Evolutionary conservation across 1,284 basidiomycete genomes (phyloP).

Genomic region (Marasmius sp.): DNA sequence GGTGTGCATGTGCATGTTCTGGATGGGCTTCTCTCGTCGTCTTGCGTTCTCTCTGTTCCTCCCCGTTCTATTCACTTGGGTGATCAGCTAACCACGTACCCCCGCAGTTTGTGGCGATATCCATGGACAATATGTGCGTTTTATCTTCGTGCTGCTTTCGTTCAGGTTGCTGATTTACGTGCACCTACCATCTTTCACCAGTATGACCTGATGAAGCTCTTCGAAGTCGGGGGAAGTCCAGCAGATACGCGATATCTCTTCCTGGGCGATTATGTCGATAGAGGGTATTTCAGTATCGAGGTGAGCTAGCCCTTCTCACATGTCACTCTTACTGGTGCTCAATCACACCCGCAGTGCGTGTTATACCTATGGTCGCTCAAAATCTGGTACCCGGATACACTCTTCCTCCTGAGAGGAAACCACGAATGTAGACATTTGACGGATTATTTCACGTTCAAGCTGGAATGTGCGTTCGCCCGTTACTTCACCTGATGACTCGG

Average conservation of each 20-base stretch:
- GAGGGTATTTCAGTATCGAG: conserved; percentile 92
- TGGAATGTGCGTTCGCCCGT: conserved; percentile 69
- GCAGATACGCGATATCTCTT: conserved; percentile 93
- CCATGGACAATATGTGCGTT: conserved; percentile 89
- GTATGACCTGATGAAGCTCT: conserved; percentile 95
- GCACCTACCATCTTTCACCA: conserved; percentile 27
- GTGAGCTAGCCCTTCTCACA: conserved; percentile 36
- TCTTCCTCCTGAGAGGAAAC: conserved; percentile 89
- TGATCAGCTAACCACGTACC: not conserved
- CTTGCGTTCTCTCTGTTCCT: not conserved
- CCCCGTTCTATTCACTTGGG: not conserved
- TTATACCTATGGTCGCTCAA: conserved; percentile 88
- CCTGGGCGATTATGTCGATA: conserved; percentile 93
- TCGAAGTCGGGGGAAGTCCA: conserved; percentile 92
- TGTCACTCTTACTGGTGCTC: not conserved
- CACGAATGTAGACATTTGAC: conserved; percentile 89
- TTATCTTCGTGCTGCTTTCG: not conserved
- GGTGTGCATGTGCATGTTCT: too few relatives aligned
- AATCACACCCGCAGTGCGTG: conserved; percentile 64
- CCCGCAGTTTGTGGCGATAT: conserved; percentile 87
- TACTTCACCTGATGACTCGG: not conserved
- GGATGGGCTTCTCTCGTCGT: too few relatives aligned
- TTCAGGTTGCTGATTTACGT: not conserved
- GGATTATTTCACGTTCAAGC: conserved; percentile 89
- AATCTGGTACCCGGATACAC: conserved; percentile 90